Base-by-base conservation (phyloP, 371 early-diverging fungal species). In the Mucor ambiguus region DNA sequence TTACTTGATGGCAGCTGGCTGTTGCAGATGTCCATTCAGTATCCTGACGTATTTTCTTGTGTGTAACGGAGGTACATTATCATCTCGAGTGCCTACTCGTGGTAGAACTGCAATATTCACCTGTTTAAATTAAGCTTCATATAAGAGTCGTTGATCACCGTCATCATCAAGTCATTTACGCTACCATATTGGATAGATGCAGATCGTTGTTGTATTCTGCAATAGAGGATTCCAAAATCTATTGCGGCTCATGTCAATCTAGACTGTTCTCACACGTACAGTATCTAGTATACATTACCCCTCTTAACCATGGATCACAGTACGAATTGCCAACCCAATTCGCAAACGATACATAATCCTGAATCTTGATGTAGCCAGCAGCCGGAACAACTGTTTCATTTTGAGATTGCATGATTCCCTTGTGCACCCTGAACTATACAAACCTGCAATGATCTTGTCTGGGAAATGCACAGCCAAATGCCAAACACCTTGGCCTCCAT, bases 401-500 rank as follows among this genome's bases (percentile, higher is more conserved):
- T n/a, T n/a, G n/a, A 32, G 4, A 49, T 26, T 4, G 4, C 11
- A 14, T 9, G 24, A 18, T n/a, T 0, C 49, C n/a, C n/a, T 0
- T 29, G 5, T 12, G 22, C 7, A 9, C 29, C 43, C 37, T 37
- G 2, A 12, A 6, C 2, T 18, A n/a, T 29, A 32, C 63, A 41
- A 70, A 88, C 87, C 86, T 62, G 89, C 90, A 29, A 90, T 71
- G 4, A 85, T 85, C 33, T 59, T 72, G 65, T 92, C 92, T 1
- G 91, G 88, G 71, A 79, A 87, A 67, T 92, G 92, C 3, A 86
- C 81, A 2, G 78, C 73, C 60, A 87, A 63, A 80, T 85, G 86
- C 92, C 91, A 92, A 8, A 89, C 87, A 20, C 92, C 92, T 68
- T 92, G 92, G 0, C 90, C 92, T 0, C 92, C 92, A 66, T 92